Evolutionary conservation across 2,329 filamentous ascomycete genomes (phyloP).

Genomic region (Ophiostoma piceae): DNA sequence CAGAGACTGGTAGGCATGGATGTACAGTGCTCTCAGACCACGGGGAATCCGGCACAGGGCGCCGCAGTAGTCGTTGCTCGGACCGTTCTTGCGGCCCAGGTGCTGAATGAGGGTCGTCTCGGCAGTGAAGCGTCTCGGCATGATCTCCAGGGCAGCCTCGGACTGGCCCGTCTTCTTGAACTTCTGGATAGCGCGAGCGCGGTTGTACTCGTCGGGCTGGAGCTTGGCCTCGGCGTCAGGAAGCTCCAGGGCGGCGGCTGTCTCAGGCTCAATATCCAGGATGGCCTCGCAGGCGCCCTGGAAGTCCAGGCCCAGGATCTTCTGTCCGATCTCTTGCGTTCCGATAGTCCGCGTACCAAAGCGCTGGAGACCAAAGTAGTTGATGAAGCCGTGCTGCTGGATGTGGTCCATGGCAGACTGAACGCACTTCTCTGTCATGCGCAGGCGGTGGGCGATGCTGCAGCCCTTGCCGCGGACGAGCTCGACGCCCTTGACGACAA

Average conservation of each 20-base stretch:
- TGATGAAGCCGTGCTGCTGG: conserved; percentile 75
- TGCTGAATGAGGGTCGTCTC: conserved; percentile 76
- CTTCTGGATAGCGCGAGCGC: conserved; percentile 70
- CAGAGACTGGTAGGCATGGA: conserved; percentile 91
- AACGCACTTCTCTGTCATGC: conserved; percentile 46
- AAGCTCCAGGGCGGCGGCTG: conserved; percentile 40
- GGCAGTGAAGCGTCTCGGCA: conserved; percentile 77
- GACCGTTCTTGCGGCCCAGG: conserved; percentile 50
- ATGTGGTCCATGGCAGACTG: conserved; percentile 61
- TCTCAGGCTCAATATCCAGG: conserved; percentile 62
- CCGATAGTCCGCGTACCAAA: conserved; percentile 85
- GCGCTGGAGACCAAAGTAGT: conserved; percentile 96
- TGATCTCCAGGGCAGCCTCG: conserved; percentile 55
- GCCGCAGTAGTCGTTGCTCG: conserved; percentile 67
- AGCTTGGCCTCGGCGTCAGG: conserved; percentile 42
- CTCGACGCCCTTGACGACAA: conserved; percentile 80
- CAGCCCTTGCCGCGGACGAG: conserved; percentile 46
- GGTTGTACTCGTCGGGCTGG: conserved; percentile 69
- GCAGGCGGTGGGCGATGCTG: conserved; percentile 45
- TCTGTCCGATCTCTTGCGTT: conserved; percentile 78
- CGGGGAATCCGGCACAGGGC: conserved; percentile 75
- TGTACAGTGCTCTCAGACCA: conserved; percentile 85
- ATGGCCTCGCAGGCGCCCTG: conserved; percentile 74
- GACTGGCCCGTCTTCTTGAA: conserved; percentile 61
- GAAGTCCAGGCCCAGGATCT: conserved; percentile 77